These are phyloP conservation scores for Phoma sp. DNA, from an alignment of 2,329 filamentous ascomycete species.

Conservation along the genomic window DNA sequence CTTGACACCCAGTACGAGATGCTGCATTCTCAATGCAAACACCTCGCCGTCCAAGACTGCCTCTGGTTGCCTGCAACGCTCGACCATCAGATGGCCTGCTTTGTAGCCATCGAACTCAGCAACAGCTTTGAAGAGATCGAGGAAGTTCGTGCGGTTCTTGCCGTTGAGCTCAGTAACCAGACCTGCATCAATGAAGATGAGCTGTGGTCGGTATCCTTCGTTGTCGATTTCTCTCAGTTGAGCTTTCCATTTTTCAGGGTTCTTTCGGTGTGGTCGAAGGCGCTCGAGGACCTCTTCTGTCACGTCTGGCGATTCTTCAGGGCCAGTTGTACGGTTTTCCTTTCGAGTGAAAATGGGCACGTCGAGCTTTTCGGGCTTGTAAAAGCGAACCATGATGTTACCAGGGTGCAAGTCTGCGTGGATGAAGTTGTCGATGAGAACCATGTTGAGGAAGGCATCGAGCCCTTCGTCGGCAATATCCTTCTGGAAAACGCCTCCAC, in stretches of 20 bases:
- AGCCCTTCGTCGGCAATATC: slow-evolving; percentile 95
- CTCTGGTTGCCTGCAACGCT: slow-evolving; percentile 89
- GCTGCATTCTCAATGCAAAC: slow-evolving; percentile 96
- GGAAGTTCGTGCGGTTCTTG: slow-evolving; percentile 85
- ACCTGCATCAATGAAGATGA: slow-evolving; percentile 97
- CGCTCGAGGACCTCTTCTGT: slow-evolving; percentile 86
- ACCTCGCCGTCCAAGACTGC: slow-evolving; percentile 87
- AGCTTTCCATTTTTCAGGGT: slow-evolving; percentile 72
- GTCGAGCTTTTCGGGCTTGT: slow-evolving; percentile 76
- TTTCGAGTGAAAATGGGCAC: slow-evolving; percentile 60
- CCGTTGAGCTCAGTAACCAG: slow-evolving; percentile 92
- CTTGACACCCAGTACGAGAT: slow-evolving; percentile 90
- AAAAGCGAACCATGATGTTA: slow-evolving; percentile 99
- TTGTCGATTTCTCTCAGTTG: slow-evolving; percentile 78
- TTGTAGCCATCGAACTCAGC: slow-evolving; percentile 98
- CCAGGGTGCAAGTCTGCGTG: slow-evolving; percentile 96
- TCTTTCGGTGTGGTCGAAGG: slow-evolving; percentile 73
- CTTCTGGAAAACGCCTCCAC: slow-evolving; percentile 88
- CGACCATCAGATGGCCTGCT: slow-evolving; percentile 93
- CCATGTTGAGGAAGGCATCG: slow-evolving; percentile 94
- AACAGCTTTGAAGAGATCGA: slow-evolving; percentile 93
- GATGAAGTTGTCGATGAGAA: slow-evolving; percentile 96
- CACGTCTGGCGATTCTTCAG: slow-evolving; percentile 69
- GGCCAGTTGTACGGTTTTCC: slow-evolving; percentile 41
- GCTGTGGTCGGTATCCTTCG: slow-evolving; percentile 89